Percentiles rank a stretch among this genome's conserved stretches.
Conservation (phyloP, 495 filamentous ascomycete genomes). For the Recurvomyces mirabilis region DNA sequence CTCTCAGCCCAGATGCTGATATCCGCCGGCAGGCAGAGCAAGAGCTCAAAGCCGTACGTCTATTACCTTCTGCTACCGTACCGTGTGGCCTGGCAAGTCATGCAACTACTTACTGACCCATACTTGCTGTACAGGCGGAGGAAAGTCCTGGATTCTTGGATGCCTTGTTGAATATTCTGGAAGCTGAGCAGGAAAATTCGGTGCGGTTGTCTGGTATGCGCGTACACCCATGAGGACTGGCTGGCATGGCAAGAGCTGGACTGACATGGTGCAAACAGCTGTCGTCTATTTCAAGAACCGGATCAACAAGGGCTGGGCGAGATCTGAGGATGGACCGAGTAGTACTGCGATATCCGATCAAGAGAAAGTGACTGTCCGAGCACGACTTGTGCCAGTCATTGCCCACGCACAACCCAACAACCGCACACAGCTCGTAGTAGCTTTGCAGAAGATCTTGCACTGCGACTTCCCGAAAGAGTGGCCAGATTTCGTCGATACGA, state of each 20-base stretch:
- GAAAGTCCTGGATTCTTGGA: slow-evolving; percentile 80
- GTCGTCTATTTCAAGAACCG: slow-evolving; percentile 97
- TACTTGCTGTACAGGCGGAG: slow-evolving; percentile 77
- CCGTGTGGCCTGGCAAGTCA: too few relatives aligned
- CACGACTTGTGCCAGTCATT: slow-evolving; percentile 78
- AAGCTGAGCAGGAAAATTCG: slow-evolving; percentile 70
- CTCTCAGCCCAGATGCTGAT: slow-evolving; percentile 75
- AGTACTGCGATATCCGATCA: slow-evolving; percentile 64
- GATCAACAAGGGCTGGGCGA: slow-evolving; percentile 79
- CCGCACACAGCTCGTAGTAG: slow-evolving; percentile 80
- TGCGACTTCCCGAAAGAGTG: slow-evolving; percentile 90
- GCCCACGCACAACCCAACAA: slow-evolving; percentile 67
- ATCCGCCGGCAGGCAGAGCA: slow-evolving; percentile 76
- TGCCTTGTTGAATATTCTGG: slow-evolving; percentile 79
- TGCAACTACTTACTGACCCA: neutral
- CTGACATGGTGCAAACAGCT: too few relatives aligned
- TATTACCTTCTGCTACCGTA: too few relatives aligned
- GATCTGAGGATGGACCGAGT: slow-evolving; percentile 51
- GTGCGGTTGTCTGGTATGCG: slow-evolving; percentile 83
- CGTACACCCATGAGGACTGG: too few relatives aligned
- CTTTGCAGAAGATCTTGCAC: slow-evolving; percentile 90
- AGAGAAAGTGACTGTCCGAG: slow-evolving; percentile 77
- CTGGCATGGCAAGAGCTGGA: too few relatives aligned
- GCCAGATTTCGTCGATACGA: slow-evolving; percentile 87
- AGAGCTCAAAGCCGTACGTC: slow-evolving; percentile 82